These are phyloP conservation scores for Boletus albobrunnescens DNA, from an alignment of 1,284 basidiomycete species.

Conservation along the genomic window DNA sequence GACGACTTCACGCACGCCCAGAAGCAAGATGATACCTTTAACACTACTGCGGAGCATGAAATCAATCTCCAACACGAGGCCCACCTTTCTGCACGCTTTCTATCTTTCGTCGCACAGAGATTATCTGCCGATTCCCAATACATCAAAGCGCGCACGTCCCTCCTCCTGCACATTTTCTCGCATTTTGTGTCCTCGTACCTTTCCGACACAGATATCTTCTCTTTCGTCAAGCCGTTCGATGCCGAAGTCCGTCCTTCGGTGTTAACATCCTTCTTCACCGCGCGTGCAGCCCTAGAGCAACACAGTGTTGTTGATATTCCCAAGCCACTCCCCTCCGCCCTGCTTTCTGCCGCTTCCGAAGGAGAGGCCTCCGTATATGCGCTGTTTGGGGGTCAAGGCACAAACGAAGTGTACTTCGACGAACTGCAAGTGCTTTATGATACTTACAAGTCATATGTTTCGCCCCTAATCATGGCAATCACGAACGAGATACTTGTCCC, in stretches of 20 bases:
- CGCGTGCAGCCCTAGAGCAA: slow-evolving; percentile 69
- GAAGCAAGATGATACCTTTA: slow-evolving; percentile 50
- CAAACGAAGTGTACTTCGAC: slow-evolving; percentile 97
- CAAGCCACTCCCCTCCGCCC: slow-evolving; percentile 63
- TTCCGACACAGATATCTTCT: slow-evolving; percentile 72
- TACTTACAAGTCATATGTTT: slow-evolving; percentile 84
- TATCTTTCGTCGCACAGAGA: slow-evolving; percentile 67
- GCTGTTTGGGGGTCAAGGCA: slow-evolving; percentile 97
- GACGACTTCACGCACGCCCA: slow-evolving; percentile 79
- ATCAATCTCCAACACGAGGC: slow-evolving; percentile 60
- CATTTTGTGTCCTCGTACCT: slow-evolving; percentile 81
- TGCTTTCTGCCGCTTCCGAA: slow-evolving; percentile 67
- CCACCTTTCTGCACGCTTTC: slow-evolving; percentile 77
- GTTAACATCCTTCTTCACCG: slow-evolving; percentile 78
- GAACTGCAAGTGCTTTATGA: slow-evolving; percentile 91
- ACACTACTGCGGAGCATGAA: slow-evolving; percentile 50
- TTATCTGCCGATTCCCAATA: slow-evolving; percentile 53
- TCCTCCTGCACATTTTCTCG: slow-evolving; percentile 71
- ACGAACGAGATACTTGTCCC: slow-evolving; percentile 69
- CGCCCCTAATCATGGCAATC: slow-evolving; percentile 63
- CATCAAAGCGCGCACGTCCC: slow-evolving; percentile 54
- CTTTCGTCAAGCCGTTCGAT: slow-evolving; percentile 73
- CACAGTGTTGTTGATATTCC: slow-evolving; percentile 59
- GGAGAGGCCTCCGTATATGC: slow-evolving; percentile 84
- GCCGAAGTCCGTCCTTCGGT: slow-evolving; percentile 73